These are phyloP conservation scores for Myxozyma udenii DNA, from an alignment of 805 yeast species.

Conservation along the genomic window DNA sequence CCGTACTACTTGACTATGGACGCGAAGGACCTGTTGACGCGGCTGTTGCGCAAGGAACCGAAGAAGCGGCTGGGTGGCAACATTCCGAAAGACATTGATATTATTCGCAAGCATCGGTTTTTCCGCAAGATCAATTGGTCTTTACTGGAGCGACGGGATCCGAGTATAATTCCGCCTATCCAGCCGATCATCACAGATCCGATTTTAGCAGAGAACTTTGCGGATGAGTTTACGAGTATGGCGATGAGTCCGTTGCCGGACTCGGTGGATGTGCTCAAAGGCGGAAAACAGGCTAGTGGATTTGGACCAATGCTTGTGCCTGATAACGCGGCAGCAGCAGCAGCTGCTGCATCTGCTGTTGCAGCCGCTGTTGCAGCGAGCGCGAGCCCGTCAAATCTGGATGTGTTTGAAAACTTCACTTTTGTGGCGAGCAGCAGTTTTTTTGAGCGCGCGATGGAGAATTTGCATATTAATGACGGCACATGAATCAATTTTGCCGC, in stretches of 20 bases:
- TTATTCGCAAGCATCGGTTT: slow-evolving; percentile 62
- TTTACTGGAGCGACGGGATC: slow-evolving; percentile 49
- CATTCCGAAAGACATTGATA: slow-evolving; percentile 49
- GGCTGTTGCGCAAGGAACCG: slow-evolving; percentile 68
- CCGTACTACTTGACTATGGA: slow-evolving; percentile 78
- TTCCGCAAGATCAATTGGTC: slow-evolving; percentile 77
- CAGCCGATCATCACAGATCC: slow-evolving; percentile 81
- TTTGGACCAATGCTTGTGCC: not conserved
- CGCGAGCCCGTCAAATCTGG: not conserved
- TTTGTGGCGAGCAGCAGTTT: slow-evolving; percentile 28
- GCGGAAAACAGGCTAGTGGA: too few species aligned
- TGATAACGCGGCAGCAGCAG: not conserved
- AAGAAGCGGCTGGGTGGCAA: slow-evolving; percentile 56
- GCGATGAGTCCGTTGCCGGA: slow-evolving; percentile 31
- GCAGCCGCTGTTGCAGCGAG: not conserved
- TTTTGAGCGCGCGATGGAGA: slow-evolving; percentile 24
- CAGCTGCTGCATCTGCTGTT: not conserved
- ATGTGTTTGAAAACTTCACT: slow-evolving; percentile 24
- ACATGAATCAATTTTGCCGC: too few species aligned
- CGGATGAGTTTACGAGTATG: slow-evolving; percentile 72
- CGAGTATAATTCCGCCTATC: slow-evolving; percentile 64
- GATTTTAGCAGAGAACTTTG: slow-evolving; percentile 79
- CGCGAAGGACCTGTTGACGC: slow-evolving; percentile 69
- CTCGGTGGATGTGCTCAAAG: too few species aligned
- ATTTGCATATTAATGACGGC: not conserved